phyloP scores from a whole-genome alignment of 306 rosid genomes.

The Biancaea sappan region DNA sequence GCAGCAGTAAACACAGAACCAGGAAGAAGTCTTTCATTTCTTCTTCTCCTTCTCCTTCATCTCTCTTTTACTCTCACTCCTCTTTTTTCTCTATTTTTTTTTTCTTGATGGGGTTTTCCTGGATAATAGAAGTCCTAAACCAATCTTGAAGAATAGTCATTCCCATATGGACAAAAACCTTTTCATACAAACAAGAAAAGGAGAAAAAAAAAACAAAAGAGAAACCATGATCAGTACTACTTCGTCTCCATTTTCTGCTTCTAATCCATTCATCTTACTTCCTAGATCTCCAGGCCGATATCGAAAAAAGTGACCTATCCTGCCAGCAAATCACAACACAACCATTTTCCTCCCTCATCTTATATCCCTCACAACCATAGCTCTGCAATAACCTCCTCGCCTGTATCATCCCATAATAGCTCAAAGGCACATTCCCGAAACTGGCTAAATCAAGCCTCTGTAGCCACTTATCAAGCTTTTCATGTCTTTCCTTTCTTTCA shows the following conservation, averaged over 20 bases:
- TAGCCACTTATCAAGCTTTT: constrained; percentile 77
- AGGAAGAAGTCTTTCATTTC: constrained; percentile 10
- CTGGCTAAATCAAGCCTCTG: constrained; percentile 70
- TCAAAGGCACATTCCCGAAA: constrained; percentile 61
- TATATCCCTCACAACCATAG: constrained; percentile 83
- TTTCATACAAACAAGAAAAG: constrained; percentile 34
- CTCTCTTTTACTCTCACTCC: not conserved
- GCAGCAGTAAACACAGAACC: constrained; percentile 29
- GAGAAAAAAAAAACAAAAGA: not conserved
- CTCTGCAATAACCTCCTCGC: constrained; percentile 67
- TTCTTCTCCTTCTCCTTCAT: no score
- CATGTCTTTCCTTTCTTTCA: constrained; percentile 87
- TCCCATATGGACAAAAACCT: constrained; percentile 33
- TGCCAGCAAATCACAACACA: constrained; percentile 75
- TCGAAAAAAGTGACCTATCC: constrained; percentile 71
- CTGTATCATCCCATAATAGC: constrained; percentile 74
- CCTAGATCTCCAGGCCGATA: constrained; percentile 87
- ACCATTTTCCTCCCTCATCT: constrained; percentile 78
- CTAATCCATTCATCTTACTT: constrained; percentile 41
- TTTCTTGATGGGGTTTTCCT: constrained; percentile 20
- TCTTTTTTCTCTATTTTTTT: not conserved
- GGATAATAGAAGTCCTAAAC: constrained; percentile 27
- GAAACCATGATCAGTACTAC: constrained; percentile 24
- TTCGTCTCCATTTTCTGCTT: constrained; percentile 20
- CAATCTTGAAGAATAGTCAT: constrained; percentile 36